A percentile compares a stretch with the other conserved stretches of the same genome.
phyloP scores from a whole-genome alignment of 2,329 filamentous ascomycete species.

The Hymenoscyphus fructigenus region DNA sequence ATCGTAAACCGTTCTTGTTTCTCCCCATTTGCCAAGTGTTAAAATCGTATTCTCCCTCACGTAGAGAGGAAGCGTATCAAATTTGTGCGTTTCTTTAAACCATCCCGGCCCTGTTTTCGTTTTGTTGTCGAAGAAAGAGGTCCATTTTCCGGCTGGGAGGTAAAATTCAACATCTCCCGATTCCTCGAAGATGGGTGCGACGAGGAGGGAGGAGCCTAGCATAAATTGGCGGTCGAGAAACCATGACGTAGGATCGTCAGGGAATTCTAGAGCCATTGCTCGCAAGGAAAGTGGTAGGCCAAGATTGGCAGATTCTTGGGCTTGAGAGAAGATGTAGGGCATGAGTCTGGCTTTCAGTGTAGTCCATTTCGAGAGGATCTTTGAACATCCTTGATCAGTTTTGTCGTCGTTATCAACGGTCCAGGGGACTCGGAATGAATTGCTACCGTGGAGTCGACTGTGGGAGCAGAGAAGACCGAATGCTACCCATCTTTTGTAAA shows the following conservation, averaged over 20 bases:
- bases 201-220: conserved; percentile 55
- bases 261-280: conserved; percentile 60
- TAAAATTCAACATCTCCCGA: conserved; percentile 57
- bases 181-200: conserved; percentile 59
- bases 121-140: conserved; percentile 47
- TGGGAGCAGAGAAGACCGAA: conserved; percentile 62
- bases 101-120: conserved; percentile 44
- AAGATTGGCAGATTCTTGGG: conserved; percentile 46
- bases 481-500: conserved; percentile 65
- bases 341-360: conserved; percentile 54
- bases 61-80: conserved; percentile 48
- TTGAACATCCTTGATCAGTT: conserved; percentile 48
- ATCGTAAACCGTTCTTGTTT: conserved; percentile 35
- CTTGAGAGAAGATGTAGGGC: conserved; percentile 56
- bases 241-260: conserved; percentile 58
- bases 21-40: conserved; percentile 32
- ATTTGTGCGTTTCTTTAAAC: conserved; percentile 47
- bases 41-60: conserved; percentile 41
- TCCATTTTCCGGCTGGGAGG: conserved; percentile 50
- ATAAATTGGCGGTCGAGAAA: conserved; percentile 60
- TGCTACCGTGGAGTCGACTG: conserved; percentile 57
- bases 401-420: conserved; percentile 56
- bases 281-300: conserved; percentile 56
- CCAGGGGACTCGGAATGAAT: conserved; percentile 63
- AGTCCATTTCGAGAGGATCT: conserved; percentile 46